Evolutionary conservation across 495 filamentous ascomycete genomes (phyloP), one percentile per base, ranked within the genome.

Genomic region (Annulohypoxylon maeteangense): DNA sequence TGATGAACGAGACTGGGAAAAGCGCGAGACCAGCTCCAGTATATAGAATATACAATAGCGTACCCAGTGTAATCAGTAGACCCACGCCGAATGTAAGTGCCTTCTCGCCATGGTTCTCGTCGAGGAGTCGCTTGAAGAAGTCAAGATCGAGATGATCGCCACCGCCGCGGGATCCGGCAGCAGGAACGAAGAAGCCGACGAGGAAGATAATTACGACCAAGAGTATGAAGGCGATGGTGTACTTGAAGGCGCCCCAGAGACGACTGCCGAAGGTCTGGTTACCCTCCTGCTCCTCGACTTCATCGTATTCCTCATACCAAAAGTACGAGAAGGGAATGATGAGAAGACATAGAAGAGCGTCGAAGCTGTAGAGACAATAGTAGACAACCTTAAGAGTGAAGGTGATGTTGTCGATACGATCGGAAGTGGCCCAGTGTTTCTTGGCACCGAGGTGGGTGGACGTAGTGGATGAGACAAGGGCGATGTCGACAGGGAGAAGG

Each of bases 251-350:
- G 10, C 89, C 88, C 89, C 90, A 93, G 64, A 97, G 81, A 27
- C 92, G 86, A 66, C 87, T 83, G 3, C 84, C 88, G 53, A 89
- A 68, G 5, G 89, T 90, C 76, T 93, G 90, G n/a, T 85, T 87
- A 12, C 92, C 91, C 23, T 92, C 86, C 63, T 96, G 91, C 20
- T 87, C 82, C 32, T 92, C 92, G 55, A 92, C 91, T 81, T 97
- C 91, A 73, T 95, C 92, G 74, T 96, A 95, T 79, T 98, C 96
- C 80, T 99, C 95, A 68, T 96, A 97, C 89, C 90, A 97, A 80
- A 99, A 99, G 81, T 98, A 99, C 11, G 93, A 90, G 76, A 99
- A 99, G 1, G 95, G 95, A 18, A 97, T 89, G 18, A 97, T 88
- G 34, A 99, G 75, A 38, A 99, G 84, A 76, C 96, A 98, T 12